Conservation (phyloP, 2,329 filamentous ascomycete genomes). For the Diaporthe citriasiana region DNA sequence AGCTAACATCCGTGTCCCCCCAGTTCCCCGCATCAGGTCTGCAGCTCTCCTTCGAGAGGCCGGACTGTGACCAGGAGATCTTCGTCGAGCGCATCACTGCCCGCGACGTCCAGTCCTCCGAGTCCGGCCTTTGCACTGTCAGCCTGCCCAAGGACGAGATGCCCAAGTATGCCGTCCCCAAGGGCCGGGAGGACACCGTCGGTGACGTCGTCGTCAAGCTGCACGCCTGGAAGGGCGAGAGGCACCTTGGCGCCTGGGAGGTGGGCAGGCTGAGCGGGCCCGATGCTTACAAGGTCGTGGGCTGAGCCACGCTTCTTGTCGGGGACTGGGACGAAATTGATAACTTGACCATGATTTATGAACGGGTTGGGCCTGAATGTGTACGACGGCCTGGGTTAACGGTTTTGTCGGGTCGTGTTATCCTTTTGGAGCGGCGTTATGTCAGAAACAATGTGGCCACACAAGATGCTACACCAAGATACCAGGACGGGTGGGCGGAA, state of each 20-base stretch:
- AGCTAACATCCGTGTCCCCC: background rate
- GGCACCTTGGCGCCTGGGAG: slow-evolving; percentile 41
- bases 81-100: slow-evolving; percentile 40
- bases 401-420: background rate
- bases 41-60: slow-evolving; percentile 40
- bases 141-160: slow-evolving; percentile 33
- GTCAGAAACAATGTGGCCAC: background rate
- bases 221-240: slow-evolving; percentile 44
- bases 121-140: slow-evolving; percentile 39
- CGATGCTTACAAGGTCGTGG: slow-evolving; percentile 29
- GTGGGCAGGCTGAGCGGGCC: slow-evolving; percentile 41
- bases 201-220: slow-evolving; percentile 39
- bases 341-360: slow-evolving; percentile 8
- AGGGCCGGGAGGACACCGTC: slow-evolving; percentile 1
- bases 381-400: background rate
- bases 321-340: background rate
- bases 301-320: background rate
- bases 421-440: background rate
- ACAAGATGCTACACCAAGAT: slow-evolving; percentile 11
- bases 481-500: background rate
- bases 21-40: slow-evolving; percentile 41
- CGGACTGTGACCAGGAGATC: slow-evolving; percentile 35
- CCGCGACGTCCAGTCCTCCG: slow-evolving; percentile 34
- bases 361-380: background rate
- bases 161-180: slow-evolving; percentile 29